A percentile compares a stretch with the other conserved stretches of the same genome.
phyloP scores from a whole-genome alignment of 257 asterid species.

The Phtheirospermum japonicum region DNA sequence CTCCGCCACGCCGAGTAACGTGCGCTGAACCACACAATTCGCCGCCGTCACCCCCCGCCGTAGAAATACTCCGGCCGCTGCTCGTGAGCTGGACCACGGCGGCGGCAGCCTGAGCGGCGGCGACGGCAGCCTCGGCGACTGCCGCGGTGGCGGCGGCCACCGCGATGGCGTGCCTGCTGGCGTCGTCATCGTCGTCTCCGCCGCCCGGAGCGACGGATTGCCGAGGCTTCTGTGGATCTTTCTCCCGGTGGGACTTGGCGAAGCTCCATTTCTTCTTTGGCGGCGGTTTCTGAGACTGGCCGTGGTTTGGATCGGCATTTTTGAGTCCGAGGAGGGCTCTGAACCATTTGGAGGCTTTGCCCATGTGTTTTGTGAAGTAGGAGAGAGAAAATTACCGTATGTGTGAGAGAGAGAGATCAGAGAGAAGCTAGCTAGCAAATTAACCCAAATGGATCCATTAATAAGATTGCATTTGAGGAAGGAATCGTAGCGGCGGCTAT shows the following conservation, averaged over 20 bases:
- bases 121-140: conserved; percentile 80
- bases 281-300: conserved; percentile 32
- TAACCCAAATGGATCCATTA: conserved; percentile 1
- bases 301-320: conserved; percentile 31
- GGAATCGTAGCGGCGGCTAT: no score
- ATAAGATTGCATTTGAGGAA: conserved; percentile 1
- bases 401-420: not conserved
- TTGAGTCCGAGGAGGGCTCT: conserved; percentile 73
- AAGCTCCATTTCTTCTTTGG: conserved; percentile 68
- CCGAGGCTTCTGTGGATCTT: conserved; percentile 22
- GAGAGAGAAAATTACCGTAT: conserved; percentile 2
- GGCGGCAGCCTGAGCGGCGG: conserved; percentile 76
- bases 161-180: conserved; percentile 61
- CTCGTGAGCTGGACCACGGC: conserved; percentile 63
- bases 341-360: conserved; percentile 83
- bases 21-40: not conserved
- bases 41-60: conserved; percentile 23
- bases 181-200: conserved; percentile 31
- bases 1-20: conserved; percentile 14
- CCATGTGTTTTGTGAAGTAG: conserved; percentile 41
- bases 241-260: conserved; percentile 42
- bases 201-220: conserved; percentile 8
- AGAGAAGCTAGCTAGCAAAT: not conserved
- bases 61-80: conserved; percentile 46
- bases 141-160: conserved; percentile 73